These are phyloP conservation scores for Xerocomellus intermedius DNA, from an alignment of 768 basidiomycete genomes.

Conservation along the genomic window DNA sequence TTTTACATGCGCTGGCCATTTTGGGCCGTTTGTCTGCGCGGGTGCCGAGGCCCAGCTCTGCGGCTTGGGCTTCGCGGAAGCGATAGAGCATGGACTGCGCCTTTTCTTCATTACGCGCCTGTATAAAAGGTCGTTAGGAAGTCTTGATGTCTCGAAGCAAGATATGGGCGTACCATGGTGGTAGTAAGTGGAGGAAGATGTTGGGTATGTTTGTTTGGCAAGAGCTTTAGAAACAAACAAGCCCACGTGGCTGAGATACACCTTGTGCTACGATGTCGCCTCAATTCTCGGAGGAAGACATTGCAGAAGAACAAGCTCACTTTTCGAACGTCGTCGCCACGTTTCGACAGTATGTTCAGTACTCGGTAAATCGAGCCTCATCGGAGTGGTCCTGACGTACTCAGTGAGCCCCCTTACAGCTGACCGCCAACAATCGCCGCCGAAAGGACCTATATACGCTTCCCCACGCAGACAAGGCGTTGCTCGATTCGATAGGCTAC, in stretches of 20 bases:
- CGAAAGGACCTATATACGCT: slow-evolving; percentile 77
- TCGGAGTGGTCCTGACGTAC: background rate
- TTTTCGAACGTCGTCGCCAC: slow-evolving; percentile 75
- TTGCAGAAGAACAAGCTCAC: slow-evolving; percentile 61
- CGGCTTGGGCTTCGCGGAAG: slow-evolving; percentile 95
- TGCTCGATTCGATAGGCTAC: slow-evolving; percentile 71
- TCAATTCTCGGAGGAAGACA: slow-evolving; percentile 33
- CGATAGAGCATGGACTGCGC: slow-evolving; percentile 94
- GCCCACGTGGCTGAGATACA: slow-evolving; percentile 9
- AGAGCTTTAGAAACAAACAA: slow-evolving; percentile 28
- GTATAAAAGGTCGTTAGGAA: background rate
- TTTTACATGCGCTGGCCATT: slow-evolving; percentile 91
- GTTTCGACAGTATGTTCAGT: slow-evolving; percentile 72
- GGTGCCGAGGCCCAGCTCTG: slow-evolving; percentile 89
- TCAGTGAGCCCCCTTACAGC: slow-evolving; percentile 34
- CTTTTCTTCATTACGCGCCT: slow-evolving; percentile 99
- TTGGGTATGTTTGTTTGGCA: slow-evolving; percentile 22
- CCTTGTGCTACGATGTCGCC: slow-evolving; percentile 18
- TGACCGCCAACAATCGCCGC: slow-evolving; percentile 61
- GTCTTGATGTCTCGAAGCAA: too few relatives aligned
- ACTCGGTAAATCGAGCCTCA: slow-evolving; percentile 42
- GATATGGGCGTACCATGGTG: slow-evolving; percentile 15
- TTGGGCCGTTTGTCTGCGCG: slow-evolving; percentile 83
- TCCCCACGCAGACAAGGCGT: slow-evolving; percentile 61
- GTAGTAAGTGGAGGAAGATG: background rate